Base-by-base conservation (phyloP, 192 early-diverging fungal species). In the Backusella macrospora region DNA sequence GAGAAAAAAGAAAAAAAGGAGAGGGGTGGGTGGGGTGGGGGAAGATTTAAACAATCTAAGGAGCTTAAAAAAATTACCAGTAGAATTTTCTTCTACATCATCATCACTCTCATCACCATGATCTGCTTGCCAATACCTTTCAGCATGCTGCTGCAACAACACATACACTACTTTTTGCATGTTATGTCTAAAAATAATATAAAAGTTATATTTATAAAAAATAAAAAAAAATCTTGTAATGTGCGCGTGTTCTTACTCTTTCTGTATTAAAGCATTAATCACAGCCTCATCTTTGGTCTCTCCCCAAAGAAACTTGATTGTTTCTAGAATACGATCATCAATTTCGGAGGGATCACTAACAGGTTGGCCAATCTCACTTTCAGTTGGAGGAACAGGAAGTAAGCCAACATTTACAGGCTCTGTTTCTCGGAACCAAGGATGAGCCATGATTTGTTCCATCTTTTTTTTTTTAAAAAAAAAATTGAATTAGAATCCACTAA, bases 371-470 rank as follows among this genome's bases (percentile, higher is more conserved):
- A 80, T 80, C 48, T 80, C 74, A 15, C 67, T 63, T n/a, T 70
- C 65, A 45, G 70, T 80, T n/a, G 78, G 78, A 63, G 78, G 74
- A 39, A 76, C 71, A 14, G 78, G 78, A 18, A 80, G 21, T 23
- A 65, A 23, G 18, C 64, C 39, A 4, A 80, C 21, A 29, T 80
- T 80, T 4, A 68, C 59, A 1, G 76, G 80, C 40, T 79, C 79
- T n/a, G 80, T 73, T 16, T 74, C 77, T 34, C 78, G 55, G 59
- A 86, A 86, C 84, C 84, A 86, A 12, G 82, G 80, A 68, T 86
- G 84, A 16, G 75, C 73, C 76, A 83, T 83, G 4, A 86, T 83
- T 37, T 81, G 80, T 69, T 86, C 78, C 78, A 83, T 83, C 84
- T 55, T 55, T 55, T 7, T 55, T 34, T 34, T 34, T 34, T 34